Base-by-base conservation (phyloP, 2,329 filamentous ascomycete species). In the Rachicladosporium sp. region DNA sequence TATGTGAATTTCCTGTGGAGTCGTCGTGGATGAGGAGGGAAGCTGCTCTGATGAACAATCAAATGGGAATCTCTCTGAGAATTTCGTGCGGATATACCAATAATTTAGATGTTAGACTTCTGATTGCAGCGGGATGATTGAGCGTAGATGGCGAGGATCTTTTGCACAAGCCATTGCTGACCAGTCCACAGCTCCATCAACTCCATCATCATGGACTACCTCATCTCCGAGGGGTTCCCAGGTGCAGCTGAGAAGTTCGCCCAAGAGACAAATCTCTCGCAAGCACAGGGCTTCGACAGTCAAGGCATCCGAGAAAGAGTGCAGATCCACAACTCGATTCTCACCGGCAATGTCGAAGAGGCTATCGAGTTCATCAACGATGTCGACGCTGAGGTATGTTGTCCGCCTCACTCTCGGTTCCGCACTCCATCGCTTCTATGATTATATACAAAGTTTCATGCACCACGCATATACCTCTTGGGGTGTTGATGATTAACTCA, bases 1-100 rank as follows among this genome's bases (percentile, higher is more conserved):
- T 73, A 49, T 33, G 52, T 38, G 15, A 19, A n/a, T 40, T 10
- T 31, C 31, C 15, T 19, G 15, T 19, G 15, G 15, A 19, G 5
- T 19, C 15, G 15, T 19, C 15, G 15, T 19, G 15, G 15, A 19
- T 19, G 15, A 19, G 15, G 15, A 19, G 15, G 15, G 15, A 19
- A 19, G 15, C 15, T 19, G 15, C 15, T 19, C 93, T 93, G 88
- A 93, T 84, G 75, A 58, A 70, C 68, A 73, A 80, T 84, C 80
- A 93, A 94, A 75, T 98, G 91, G 91, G 91, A 98, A 98, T 98
- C 91, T 98, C 93, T 98, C 91, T 82, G 85, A 96, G 50, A 84
- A 74, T 76, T 65, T 69, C 65, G 74, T 98, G 91, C 84, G 81
- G 91, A 98, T 78, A 86, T 78, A 64, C 71, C 62, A 80, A 84